Base-by-base conservation (phyloP, 805 yeast genomes). In the Monosporozyma yasuniensis region DNA sequence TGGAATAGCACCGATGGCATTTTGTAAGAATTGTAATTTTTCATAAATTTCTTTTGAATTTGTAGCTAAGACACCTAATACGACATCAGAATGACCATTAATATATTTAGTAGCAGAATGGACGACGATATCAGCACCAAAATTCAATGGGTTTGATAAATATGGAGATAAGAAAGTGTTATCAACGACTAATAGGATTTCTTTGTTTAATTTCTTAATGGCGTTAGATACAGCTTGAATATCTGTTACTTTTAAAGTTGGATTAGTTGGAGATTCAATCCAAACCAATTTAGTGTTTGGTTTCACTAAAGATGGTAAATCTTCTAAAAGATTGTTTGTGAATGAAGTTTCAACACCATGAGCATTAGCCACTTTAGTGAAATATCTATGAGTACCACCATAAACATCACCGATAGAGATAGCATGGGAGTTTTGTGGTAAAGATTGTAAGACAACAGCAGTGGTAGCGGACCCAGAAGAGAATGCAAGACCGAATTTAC, bases 41-140 rank as follows among this genome's bases (percentile, higher is more conserved):
- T 81, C 81, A 70, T 79, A 79, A 60, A 84, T 70, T 47, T 63
- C 73, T 50, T 77, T 81, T 59, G 69, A 67, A 74, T 80, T 84
- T 56, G 87, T 79, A 48, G 85, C 88, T 54, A 85, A 78, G 49
- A 85, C 81, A 60, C 96, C 96, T 73, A 87, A 78, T 47, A 87
- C 93, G 21, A 87, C 95, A 64, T 87, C 96, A 23, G 95, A 85
- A 72, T 87, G 96, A 56, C 96, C 96, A 64, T 87, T 87, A 70
- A 87, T 81, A 74, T 85, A 88, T 70, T 87, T 87, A 63, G 96
- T 86, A 54, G 87, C 95, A 16, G 93, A 84, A 72, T 87, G 96
- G 43, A 85, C 84, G 46, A 87, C 95, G 53, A 87, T 78, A 63
- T 87, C 95, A 49, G 93, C 96, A 57, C 96, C 96, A 58, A 75